phyloP scores from a whole-genome alignment of 2,329 filamentous ascomycete species.

The Aspergillus latus region DNA sequence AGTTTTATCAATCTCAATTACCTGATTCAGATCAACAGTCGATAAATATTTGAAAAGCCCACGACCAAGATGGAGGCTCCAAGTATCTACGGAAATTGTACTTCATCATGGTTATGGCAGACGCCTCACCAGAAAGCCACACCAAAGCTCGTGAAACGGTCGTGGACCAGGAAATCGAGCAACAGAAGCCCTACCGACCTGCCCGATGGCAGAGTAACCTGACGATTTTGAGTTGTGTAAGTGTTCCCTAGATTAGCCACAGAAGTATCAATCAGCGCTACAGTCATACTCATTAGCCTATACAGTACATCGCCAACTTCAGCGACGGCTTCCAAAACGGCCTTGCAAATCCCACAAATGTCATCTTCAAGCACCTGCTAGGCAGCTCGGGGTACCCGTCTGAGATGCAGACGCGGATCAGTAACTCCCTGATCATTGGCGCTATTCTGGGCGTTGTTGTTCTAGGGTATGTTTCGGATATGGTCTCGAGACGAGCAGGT shows the following conservation, averaged over 20 bases:
- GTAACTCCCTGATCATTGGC: constrained; percentile 31
- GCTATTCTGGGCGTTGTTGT: constrained; percentile 31
- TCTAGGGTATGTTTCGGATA: constrained; percentile 31
- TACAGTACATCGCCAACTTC: constrained; percentile 34
- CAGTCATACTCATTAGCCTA: too few relatives aligned
- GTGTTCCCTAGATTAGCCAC: background rate
- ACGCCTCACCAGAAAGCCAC: background rate
- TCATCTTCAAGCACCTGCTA: constrained; percentile 32
- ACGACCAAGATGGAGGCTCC: background rate
- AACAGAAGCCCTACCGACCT: constrained; percentile 20
- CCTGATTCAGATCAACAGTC: background rate
- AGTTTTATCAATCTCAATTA: background rate
- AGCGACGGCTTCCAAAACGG: constrained; percentile 34
- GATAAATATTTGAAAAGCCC: background rate
- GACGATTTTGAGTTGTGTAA: constrained; percentile 32
- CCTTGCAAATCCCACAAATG: constrained; percentile 34
- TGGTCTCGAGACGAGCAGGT: constrained; percentile 29
- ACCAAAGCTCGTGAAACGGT: constrained; percentile 1
- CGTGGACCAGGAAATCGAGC: constrained; percentile 5
- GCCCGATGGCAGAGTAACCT: constrained; percentile 30
- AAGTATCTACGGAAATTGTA: background rate
- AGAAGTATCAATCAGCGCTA: background rate
- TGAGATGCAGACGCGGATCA: constrained; percentile 33
- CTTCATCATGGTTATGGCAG: background rate
- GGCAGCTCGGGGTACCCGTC: constrained; percentile 25